These are phyloP conservation scores for Tricholomella constricta DNA, from an alignment of 768 basidiomycete genomes.

Conservation along the genomic window DNA sequence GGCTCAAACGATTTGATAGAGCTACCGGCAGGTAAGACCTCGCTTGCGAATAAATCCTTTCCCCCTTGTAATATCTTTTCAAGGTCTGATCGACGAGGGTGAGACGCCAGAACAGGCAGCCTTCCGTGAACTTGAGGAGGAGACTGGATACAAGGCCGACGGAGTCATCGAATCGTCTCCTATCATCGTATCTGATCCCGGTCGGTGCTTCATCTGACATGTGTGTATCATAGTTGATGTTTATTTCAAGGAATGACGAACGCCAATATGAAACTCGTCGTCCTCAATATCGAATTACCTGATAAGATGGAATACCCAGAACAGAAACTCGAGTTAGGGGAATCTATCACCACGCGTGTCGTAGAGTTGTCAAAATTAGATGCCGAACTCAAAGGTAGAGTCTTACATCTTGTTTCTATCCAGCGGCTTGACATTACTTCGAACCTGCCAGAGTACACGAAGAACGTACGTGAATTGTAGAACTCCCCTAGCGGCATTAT, in stretches of 20 bases:
- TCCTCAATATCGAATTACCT: slow-evolving; percentile 68
- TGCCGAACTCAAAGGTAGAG: slow-evolving; percentile 64
- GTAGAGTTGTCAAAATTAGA: slow-evolving; percentile 69
- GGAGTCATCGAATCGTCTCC: slow-evolving; percentile 64
- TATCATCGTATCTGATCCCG: slow-evolving; percentile 69
- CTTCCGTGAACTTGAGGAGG: slow-evolving; percentile 87
- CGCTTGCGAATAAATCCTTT: neutral
- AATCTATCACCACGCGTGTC: slow-evolving; percentile 75
- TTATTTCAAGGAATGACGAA: slow-evolving; percentile 78
- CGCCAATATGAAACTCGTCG: slow-evolving; percentile 88
- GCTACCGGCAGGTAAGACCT: slow-evolving; percentile 37
- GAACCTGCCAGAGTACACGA: slow-evolving; percentile 52
- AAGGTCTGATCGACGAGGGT: slow-evolving; percentile 82
- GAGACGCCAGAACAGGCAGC: slow-evolving; percentile 84
- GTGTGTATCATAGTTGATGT: slow-evolving; percentile 4
- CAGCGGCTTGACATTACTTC: neutral
- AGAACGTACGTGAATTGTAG: slow-evolving; percentile 43
- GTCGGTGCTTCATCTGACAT: slow-evolving; percentile 34
- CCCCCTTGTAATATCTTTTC: neutral
- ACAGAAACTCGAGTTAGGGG: slow-evolving; percentile 83
- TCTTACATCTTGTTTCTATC: neutral
- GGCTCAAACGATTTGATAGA: slow-evolving; percentile 23
- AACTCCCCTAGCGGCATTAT: neutral
- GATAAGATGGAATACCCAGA: slow-evolving; percentile 67
- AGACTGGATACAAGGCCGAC: slow-evolving; percentile 83